These are phyloP conservation scores for Candolleomyces efflorescens DNA, from an alignment of 768 basidiomycete species.

Conservation along the genomic window DNA sequence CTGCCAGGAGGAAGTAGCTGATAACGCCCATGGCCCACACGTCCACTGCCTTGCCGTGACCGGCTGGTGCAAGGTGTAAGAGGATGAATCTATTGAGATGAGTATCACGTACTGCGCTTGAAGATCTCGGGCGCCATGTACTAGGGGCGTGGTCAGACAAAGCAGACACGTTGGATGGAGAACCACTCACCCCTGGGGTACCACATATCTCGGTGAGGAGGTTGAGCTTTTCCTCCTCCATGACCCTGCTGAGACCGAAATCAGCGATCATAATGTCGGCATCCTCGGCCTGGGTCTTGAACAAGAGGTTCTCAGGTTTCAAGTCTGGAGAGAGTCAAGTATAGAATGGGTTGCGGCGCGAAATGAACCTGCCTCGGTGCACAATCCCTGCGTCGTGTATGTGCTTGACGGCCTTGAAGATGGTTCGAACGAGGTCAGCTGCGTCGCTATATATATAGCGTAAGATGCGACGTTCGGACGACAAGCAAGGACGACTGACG, in stretches of 20 bases:
- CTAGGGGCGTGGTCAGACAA: too few species aligned
- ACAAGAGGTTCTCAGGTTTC: conserved; percentile 97
- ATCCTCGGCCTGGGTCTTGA: conserved; percentile 84
- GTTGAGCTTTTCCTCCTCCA: conserved; percentile 86
- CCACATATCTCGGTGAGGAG: conserved; percentile 94
- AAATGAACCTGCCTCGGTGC: conserved; percentile 60
- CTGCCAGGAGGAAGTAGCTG: conserved; percentile 88
- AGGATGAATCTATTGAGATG: too few species aligned
- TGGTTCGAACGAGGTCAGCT: conserved; percentile 80
- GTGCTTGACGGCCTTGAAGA: conserved; percentile 84
- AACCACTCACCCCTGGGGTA: conserved; percentile 78
- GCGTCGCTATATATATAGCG: conserved; percentile 61
- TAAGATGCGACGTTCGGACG: conserved; percentile 1
- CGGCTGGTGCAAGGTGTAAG: too few species aligned
- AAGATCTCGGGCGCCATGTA: conserved; percentile 98
- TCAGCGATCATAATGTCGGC: conserved; percentile 97
- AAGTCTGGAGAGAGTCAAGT: conserved; percentile 50
- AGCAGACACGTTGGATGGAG: too few species aligned
- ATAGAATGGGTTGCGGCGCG: not conserved
- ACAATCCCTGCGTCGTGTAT: conserved; percentile 92
- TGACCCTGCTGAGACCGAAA: conserved; percentile 88
- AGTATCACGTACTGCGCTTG: conserved; percentile 61
- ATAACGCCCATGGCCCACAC: conserved; percentile 99
- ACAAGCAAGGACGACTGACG: conserved; percentile 40
- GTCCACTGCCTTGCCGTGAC: conserved; percentile 93